Evolutionary conservation across 1,139 yeast genomes (phyloP).

Genomic region (Barnettozyma hawaiiensis): DNA sequence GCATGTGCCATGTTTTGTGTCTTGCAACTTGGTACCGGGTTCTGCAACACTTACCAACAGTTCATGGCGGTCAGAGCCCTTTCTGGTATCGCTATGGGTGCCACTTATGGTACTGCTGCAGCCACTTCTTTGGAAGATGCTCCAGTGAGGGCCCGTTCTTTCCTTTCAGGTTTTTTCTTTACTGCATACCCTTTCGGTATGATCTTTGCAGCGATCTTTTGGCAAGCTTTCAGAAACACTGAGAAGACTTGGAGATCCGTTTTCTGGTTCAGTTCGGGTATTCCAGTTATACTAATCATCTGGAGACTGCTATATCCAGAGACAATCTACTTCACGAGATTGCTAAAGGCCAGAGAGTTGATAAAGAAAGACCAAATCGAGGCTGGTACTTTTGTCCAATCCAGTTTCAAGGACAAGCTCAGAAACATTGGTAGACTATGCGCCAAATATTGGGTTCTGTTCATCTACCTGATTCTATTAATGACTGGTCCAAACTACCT

Average conservation of each 20-base stretch:
- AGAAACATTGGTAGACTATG: conserved; percentile 8
- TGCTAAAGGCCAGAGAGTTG: conserved; percentile 20
- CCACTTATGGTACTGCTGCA: conserved; percentile 41
- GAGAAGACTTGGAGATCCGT: conserved; percentile 43
- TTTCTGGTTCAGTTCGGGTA: conserved; percentile 50
- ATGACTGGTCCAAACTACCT: conserved; percentile 48
- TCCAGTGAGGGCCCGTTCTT: conserved; percentile 35
- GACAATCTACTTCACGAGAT: conserved; percentile 23
- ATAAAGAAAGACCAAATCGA: conserved; percentile 33
- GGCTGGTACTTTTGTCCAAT: conserved; percentile 13
- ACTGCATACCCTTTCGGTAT: conserved; percentile 41
- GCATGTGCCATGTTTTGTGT: conserved; percentile 38
- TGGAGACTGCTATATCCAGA: conserved; percentile 39
- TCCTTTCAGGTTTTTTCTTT: conserved; percentile 39
- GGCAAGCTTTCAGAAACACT: conserved; percentile 33
- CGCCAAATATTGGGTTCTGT: conserved; percentile 39
- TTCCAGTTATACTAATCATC: conserved; percentile 34
- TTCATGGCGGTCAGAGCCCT: conserved; percentile 45
- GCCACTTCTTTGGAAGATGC: conserved; percentile 41
- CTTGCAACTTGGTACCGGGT: conserved; percentile 49
- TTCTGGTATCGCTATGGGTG: conserved; percentile 46
- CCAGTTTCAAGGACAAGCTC: conserved; percentile 23
- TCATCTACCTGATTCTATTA: conserved; percentile 39
- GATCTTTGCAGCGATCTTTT: conserved; percentile 38
- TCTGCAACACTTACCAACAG: conserved; percentile 41